phyloP scores from a whole-genome alignment of 148 eudicot species.

The Silene latifolia region DNA sequence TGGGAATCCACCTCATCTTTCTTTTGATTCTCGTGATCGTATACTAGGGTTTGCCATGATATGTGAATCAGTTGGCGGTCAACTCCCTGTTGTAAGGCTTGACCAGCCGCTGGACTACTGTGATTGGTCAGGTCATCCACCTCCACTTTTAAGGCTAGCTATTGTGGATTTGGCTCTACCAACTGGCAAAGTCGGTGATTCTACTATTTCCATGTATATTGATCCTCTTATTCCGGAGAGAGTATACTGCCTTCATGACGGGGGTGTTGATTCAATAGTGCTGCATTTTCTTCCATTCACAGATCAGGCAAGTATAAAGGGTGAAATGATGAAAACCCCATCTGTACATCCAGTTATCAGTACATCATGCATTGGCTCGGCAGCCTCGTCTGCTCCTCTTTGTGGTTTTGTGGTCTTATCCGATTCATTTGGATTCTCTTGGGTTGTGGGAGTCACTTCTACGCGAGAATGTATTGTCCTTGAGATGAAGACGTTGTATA shows the following conservation, averaged over 20 bases:
- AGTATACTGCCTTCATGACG: constrained; percentile 69
- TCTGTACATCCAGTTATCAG: constrained; percentile 74
- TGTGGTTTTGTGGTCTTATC: constrained; percentile 69
- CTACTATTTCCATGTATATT: constrained; percentile 49
- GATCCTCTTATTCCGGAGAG: constrained; percentile 90
- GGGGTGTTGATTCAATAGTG: constrained; percentile 84
- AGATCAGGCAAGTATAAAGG: constrained; percentile 58
- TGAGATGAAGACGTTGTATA: constrained; percentile 74
- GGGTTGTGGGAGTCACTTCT: constrained; percentile 81
- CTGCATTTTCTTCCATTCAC: constrained; percentile 95
- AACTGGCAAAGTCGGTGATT: constrained; percentile 31
- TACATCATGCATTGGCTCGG: constrained; percentile 51
- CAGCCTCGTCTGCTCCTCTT: constrained; percentile 43
- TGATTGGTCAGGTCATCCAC: constrained; percentile 85
- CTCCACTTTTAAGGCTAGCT: constrained; percentile 79
- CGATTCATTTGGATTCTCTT: constrained; percentile 87
- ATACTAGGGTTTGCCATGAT: constrained; percentile 89
- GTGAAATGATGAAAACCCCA: constrained; percentile 59
- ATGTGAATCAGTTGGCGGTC: constrained; percentile 55
- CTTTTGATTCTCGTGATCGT: constrained; percentile 55
- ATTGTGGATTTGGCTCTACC: constrained; percentile 88
- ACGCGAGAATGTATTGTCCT: constrained; percentile 67
- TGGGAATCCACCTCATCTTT: constrained; percentile 65
- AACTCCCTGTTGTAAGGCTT: constrained; percentile 46
- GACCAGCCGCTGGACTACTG: constrained; percentile 54